phyloP scores from a whole-genome alignment of 306 rosid species.

The Purshia tridentata region DNA sequence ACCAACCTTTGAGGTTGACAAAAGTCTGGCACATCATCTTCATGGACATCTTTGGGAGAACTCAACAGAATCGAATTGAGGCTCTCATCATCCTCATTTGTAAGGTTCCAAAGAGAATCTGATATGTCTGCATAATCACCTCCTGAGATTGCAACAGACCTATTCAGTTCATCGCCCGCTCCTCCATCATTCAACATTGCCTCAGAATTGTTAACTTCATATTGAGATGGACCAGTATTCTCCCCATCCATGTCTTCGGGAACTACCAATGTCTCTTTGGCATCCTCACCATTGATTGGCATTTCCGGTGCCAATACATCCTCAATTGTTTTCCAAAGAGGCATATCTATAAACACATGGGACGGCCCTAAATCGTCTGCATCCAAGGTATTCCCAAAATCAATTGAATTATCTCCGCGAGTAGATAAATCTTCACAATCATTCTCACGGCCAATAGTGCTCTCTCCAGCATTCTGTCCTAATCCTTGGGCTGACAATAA shows the following conservation, averaged over 20 bases:
- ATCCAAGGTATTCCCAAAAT: conserved; percentile 32
- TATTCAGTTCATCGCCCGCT: conserved; percentile 27
- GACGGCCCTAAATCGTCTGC: conserved; percentile 41
- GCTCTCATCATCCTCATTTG: conserved; percentile 9
- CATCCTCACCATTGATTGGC: conserved; percentile 31
- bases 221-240: conserved; percentile 13
- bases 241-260: conserved; percentile 30
- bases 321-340: conserved; percentile 60
- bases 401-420: conserved; percentile 34
- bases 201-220: conserved; percentile 8
- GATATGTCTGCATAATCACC: conserved; percentile 30
- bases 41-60: conserved; percentile 44
- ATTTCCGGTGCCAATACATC: conserved; percentile 51
- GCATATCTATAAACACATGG: conserved; percentile 38
- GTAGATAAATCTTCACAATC: conserved; percentile 14
- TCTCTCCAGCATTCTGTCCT: conserved; percentile 9
- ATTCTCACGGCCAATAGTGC: conserved; percentile 10
- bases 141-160: conserved; percentile 25
- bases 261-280: conserved; percentile 16
- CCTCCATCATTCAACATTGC: conserved; percentile 11
- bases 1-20: conserved; percentile 33
- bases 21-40: conserved; percentile 29
- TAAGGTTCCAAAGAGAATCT: conserved; percentile 26
- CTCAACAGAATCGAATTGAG: conserved; percentile 37
- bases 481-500: neutral